Conservation (phyloP, 164 flowering plant species). For the Tetracentron sinense region DNA sequence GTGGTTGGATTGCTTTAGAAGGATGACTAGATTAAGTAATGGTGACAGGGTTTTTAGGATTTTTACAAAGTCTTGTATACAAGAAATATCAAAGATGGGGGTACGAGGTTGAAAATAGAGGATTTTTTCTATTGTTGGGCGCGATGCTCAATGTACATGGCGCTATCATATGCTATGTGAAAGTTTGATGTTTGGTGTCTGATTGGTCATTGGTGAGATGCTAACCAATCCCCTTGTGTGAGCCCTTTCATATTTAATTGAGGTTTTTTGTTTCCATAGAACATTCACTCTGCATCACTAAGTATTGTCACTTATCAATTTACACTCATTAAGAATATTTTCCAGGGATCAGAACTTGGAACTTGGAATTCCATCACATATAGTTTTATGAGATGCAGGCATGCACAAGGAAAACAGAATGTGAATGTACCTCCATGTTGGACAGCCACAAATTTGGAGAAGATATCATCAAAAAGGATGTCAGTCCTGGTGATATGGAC, state of each 20-base stretch:
- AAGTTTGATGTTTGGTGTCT: not conserved
- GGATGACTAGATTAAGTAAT: no score
- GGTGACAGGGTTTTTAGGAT: no score
- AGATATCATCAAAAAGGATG: conserved; percentile 85
- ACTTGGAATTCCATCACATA: conserved; percentile 2
- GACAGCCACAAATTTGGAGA: conserved; percentile 71
- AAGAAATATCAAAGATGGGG: no score
- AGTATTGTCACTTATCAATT: not conserved
- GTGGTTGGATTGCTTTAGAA: no score
- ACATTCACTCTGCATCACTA: not conserved
- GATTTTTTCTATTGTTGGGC: not conserved
- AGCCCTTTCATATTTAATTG: not conserved
- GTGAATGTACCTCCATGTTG: conserved; percentile 71
- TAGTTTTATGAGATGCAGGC: not conserved
- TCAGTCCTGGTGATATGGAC: conserved; percentile 86
- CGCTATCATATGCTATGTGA: not conserved
- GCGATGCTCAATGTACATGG: not conserved
- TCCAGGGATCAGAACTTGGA: conserved; percentile 2
- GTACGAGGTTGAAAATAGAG: not conserved
- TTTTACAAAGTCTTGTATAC: no score
- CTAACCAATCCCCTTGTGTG: not conserved
- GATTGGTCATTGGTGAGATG: not conserved
- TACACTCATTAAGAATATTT: not conserved
- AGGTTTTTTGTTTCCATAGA: not conserved
- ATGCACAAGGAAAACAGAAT: not conserved